Percentiles rank a stretch among this genome's conserved stretches.
Conservation (phyloP, 257 asterid genomes). For the Plantago ovata region DNA sequence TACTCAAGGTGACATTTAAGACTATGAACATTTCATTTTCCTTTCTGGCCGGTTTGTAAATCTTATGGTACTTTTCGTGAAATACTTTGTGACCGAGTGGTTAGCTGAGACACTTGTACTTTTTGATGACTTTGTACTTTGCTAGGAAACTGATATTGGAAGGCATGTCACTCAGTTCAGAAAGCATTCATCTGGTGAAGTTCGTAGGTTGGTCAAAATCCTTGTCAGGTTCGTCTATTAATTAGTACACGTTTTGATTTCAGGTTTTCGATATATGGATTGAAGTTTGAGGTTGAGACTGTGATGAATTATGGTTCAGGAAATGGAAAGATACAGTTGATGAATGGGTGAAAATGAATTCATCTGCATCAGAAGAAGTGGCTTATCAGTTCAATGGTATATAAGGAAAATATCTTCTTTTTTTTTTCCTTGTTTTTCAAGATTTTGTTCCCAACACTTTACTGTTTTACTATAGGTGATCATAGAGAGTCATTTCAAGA, state of each 20-base stretch:
- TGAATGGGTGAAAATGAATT: constrained; percentile 50
- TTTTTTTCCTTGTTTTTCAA: neutral
- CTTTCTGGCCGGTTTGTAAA: neutral
- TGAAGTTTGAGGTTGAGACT: neutral
- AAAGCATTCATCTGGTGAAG: constrained; percentile 48
- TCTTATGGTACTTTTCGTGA: neutral
- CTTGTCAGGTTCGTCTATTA: constrained; percentile 36
- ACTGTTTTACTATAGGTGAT: constrained; percentile 12
- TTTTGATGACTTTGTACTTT: neutral
- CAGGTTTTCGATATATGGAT: neutral
- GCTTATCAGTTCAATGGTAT: constrained; percentile 29
- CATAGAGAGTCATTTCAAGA: constrained; percentile 14
- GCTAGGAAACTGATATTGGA: constrained; percentile 51
- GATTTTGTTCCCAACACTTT: neutral
- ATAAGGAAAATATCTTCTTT: no score
- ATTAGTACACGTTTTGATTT: neutral
- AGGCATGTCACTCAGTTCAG: constrained; percentile 41
- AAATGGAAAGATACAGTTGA: constrained; percentile 56
- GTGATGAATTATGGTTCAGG: constrained; percentile 23
- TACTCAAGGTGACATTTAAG: constrained; percentile 35
- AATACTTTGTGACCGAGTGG: neutral
- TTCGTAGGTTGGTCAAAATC: constrained; percentile 43
- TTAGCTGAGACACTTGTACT: neutral
- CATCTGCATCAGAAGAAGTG: constrained; percentile 23
- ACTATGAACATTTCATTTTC: neutral